phyloP scores from a whole-genome alignment of 371 early-diverging fungal species.

The Blakeslea trispora region DNA sequence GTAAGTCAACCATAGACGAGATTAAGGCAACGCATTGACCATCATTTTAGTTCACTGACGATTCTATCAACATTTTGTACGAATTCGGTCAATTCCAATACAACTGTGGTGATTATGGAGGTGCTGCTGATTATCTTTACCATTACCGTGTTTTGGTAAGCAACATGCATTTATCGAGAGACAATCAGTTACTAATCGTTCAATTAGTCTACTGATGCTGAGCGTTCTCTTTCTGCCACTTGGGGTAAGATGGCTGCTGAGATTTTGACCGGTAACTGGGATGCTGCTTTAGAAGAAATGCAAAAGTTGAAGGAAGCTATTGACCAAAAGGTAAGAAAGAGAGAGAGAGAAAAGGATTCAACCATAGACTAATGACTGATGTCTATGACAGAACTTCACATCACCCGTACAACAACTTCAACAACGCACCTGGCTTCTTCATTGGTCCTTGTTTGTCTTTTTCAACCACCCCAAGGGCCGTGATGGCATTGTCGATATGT shows the following conservation, averaged over 20 bases:
- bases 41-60: conserved; percentile 70
- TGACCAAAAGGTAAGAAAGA: conserved; percentile 76
- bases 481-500: conserved; percentile 90
- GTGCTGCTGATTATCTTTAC: conserved; percentile 90
- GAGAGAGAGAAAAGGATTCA: no score
- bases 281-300: conserved; percentile 86
- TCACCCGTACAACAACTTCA: conserved; percentile 86
- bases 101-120: conserved; percentile 89
- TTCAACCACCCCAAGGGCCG: conserved; percentile 96
- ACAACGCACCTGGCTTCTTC: conserved; percentile 91
- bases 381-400: conserved; percentile 47
- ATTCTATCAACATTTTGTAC: conserved; percentile 83
- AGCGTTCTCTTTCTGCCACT: conserved; percentile 78
- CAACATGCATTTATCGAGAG: background rate
- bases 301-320: conserved; percentile 83
- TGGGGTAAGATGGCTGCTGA: conserved; percentile 98
- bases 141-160: conserved; percentile 89
- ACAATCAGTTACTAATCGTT: background rate
- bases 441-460: conserved; percentile 96
- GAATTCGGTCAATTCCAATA: conserved; percentile 89
- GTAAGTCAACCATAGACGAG: no score
- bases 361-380: background rate
- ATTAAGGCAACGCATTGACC: no score
- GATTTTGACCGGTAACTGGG: conserved; percentile 93
- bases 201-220: conserved; percentile 79